A percentile compares a stretch with the other conserved stretches of the same genome.
These are phyloP conservation scores for Neurospora sp. DNA, from an alignment of 495 filamentous ascomycete species.

Conservation along the genomic window DNA sequence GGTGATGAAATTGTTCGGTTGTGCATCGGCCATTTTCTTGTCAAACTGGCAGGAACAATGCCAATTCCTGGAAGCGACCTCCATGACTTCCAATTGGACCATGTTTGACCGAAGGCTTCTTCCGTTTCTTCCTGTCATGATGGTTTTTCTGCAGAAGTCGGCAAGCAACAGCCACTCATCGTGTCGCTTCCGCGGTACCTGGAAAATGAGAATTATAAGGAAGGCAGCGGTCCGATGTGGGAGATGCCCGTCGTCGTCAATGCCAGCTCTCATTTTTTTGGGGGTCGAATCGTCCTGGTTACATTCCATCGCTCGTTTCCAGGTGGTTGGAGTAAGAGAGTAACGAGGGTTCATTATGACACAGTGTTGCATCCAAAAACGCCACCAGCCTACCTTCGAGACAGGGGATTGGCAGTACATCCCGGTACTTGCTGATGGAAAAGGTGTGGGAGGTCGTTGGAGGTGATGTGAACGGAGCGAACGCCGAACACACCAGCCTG, in stretches of 20 bases:
- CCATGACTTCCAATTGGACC: not conserved
- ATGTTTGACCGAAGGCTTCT: too few species aligned
- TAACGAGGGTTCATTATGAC: not conserved
- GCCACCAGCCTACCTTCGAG: not conserved
- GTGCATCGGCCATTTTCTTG: not conserved
- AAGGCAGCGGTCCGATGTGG: not conserved
- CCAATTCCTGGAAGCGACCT: not conserved
- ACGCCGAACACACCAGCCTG: not conserved
- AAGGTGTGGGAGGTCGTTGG: not conserved
- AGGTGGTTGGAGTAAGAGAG: not conserved
- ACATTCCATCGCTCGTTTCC: not conserved
- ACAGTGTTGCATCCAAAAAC: not conserved
- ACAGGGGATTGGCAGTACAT: not conserved
- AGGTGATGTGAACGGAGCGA: not conserved
- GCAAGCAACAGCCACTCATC: not conserved
- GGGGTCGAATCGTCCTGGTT: not conserved
- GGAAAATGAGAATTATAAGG: not conserved
- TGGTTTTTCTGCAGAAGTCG: not conserved
- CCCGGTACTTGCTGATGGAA: not conserved
- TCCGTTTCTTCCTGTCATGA: too few species aligned
- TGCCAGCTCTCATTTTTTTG: not conserved
- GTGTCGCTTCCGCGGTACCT: not conserved
- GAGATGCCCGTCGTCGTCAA: not conserved
- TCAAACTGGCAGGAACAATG: not conserved
- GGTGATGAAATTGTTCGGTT: not conserved